Evolutionary conservation across 108 stramenopile species (phyloP).

Genomic region (Skeletonema marinoi): DNA sequence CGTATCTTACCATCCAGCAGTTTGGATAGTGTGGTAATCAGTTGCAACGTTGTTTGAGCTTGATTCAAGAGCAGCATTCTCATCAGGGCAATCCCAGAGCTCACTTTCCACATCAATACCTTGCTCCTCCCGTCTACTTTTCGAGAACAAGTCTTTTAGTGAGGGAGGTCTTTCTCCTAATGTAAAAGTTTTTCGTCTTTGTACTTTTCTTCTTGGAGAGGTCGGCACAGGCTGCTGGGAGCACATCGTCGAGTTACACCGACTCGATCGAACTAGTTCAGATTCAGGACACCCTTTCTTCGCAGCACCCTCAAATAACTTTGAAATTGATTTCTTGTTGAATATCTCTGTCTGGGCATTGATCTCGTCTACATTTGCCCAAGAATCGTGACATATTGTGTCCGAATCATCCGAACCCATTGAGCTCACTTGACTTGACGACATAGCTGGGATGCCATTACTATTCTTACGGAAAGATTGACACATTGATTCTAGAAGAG

Average conservation of each 20-base stretch:
- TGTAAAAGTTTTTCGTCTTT: neutral
- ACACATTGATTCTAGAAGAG: neutral
- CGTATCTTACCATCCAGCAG: neutral
- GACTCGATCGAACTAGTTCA: neutral
- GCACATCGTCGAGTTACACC: too few relatives aligned
- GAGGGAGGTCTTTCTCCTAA: neutral
- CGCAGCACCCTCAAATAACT: neutral
- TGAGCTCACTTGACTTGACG: neutral
- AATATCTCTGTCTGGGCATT: slow-evolving; percentile 10
- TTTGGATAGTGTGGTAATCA: neutral
- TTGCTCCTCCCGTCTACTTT: neutral
- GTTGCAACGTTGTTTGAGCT: neutral
- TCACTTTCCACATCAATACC: neutral
- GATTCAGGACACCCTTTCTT: neutral
- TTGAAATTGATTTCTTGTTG: neutral
- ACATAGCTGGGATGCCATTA: neutral
- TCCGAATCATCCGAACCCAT: neutral
- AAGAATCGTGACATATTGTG: neutral
- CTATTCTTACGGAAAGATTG: neutral
- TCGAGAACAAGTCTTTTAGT: neutral
- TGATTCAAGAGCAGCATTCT: neutral
- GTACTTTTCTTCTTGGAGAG: neutral
- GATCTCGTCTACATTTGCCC: slow-evolving; percentile 9
- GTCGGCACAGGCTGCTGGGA: neutral
- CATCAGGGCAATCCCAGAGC: neutral